Base-by-base conservation (phyloP, 2,329 filamentous ascomycete species). In the Didymella lethalis region DNA sequence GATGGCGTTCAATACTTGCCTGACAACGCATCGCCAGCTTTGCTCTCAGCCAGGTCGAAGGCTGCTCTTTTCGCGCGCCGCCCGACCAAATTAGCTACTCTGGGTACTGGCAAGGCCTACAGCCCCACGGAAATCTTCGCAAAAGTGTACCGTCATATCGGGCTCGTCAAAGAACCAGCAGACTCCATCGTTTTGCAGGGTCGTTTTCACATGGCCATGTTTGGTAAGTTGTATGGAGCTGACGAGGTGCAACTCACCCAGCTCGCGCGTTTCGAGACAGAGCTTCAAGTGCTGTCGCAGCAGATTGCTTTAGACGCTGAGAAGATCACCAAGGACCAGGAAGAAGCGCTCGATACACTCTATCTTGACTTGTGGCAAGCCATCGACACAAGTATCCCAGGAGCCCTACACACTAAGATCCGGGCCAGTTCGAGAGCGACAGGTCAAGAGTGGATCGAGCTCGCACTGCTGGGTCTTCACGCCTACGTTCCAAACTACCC, bases 401-500 rank as follows among this genome's bases (percentile, higher is more conserved):
- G 45, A 6, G 23, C 31, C 2, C 45, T 65, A 7, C 49, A 89
- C 20, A 63, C 73, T 5, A 51, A 71, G 23, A 49, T 58, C 32
- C 38, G 46, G n/a, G 40, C 56, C 3, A 32, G 45, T 11, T 45
- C 40, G 16, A 54, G 32, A 23, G 50, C 51, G 14, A 47, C 32
- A 14, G 47, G 56, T 2, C 16, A 48, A 25, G 89, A 90, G 5
- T 95, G 93, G 87, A 83, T 93, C 28, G 83, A 90, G 49, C 88
- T 97, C 60, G 89, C 91, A 1, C 78, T 93, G 20, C 88, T 89
- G 16, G 86, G 89, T 38, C 82, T 98, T 47, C 85, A 86, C 62
- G 82, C 97, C 2, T 97, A 94, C 71, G 88, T 98, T 2, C 93
- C 96, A 0, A 90, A 96, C 75, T 88, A 89, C 65, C 85, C 90